phyloP scores from a whole-genome alignment of 192 early-diverging fungal species.

The Mortierella hygrophila region DNA sequence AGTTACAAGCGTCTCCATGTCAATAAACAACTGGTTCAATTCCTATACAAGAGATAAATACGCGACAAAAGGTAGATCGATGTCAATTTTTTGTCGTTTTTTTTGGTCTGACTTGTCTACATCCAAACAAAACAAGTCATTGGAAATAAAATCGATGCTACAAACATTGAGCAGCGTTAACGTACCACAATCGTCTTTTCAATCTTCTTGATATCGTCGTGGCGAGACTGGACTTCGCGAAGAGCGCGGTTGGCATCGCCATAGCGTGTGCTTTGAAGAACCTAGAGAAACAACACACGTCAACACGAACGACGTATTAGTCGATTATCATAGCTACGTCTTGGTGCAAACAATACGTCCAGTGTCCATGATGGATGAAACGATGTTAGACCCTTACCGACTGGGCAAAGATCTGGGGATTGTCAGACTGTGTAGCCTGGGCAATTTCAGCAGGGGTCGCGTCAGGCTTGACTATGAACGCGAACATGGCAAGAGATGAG shows the following conservation, averaged over 20 bases:
- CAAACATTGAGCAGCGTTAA: not conserved
- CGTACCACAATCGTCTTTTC: constrained; percentile 87
- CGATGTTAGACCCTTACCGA: constrained; percentile 58
- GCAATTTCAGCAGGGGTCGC: constrained; percentile 84
- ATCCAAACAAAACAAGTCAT: not conserved
- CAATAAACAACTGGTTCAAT: constrained; percentile 89
- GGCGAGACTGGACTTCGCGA: constrained; percentile 86
- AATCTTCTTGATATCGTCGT: constrained; percentile 89
- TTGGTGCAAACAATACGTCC: not conserved
- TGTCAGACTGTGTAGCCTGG: constrained; percentile 78
- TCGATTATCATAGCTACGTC: not conserved
- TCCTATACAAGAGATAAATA: constrained; percentile 61
- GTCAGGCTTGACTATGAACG: constrained; percentile 78
- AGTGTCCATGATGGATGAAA: not conserved
- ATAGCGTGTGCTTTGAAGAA: constrained; percentile 77
- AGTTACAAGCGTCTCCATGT: constrained; percentile 87
- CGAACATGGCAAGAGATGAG: not conserved
- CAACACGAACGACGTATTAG: not conserved
- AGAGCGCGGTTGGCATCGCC: constrained; percentile 81
- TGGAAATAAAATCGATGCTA: not conserved
- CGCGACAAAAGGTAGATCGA: not conserved
- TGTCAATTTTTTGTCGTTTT: too few species aligned
- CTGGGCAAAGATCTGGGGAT: constrained; percentile 85
- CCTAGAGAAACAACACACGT: constrained; percentile 52
- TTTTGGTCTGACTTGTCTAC: not conserved